A percentile compares a stretch with the other conserved stretches of the same genome.
These are phyloP conservation scores for Abrus pulchellus DNA, from an alignment of 306 rosid species.

Conservation along the genomic window DNA sequence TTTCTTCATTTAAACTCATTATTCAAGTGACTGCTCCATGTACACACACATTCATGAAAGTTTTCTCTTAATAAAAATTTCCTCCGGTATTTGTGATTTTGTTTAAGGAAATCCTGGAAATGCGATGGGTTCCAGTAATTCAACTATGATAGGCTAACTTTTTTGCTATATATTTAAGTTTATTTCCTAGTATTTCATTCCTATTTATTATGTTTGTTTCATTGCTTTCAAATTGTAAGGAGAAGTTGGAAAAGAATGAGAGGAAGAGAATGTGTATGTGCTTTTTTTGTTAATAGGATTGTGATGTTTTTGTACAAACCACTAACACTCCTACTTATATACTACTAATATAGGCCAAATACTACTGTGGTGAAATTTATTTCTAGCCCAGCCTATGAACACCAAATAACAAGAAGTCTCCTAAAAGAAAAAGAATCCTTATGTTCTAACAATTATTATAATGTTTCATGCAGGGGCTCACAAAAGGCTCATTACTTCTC, in stretches of 20 bases:
- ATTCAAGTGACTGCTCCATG: slow-evolving; percentile 10
- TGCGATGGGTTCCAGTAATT: slow-evolving; percentile 12
- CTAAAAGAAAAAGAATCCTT: slow-evolving; percentile 28
- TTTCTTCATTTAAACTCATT: slow-evolving; percentile 18
- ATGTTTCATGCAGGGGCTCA: slow-evolving; percentile 75
- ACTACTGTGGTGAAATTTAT: slow-evolving; percentile 12
- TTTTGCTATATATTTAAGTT: not conserved
- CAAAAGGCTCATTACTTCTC: slow-evolving; percentile 94
- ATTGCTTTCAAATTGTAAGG: slow-evolving; percentile 34
- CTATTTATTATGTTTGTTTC: slow-evolving; percentile 20
- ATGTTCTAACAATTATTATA: slow-evolving; percentile 37
- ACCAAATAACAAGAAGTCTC: slow-evolving; percentile 13
- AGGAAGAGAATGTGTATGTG: not conserved
- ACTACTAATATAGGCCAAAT: slow-evolving; percentile 26
- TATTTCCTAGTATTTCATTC: slow-evolving; percentile 2
- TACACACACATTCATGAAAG: not conserved
- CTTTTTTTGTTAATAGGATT: not conserved
- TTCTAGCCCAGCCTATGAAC: slow-evolving; percentile 21
- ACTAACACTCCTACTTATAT: slow-evolving; percentile 17
- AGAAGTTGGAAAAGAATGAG: not conserved
- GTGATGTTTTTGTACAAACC: slow-evolving; percentile 4
- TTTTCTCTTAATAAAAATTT: not conserved
- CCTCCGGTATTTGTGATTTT: slow-evolving; percentile 9
- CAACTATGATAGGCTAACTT: not conserved
- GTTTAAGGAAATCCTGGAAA: not conserved